phyloP scores from a whole-genome alignment of 2,329 filamentous ascomycete genomes.

The Aspergillus aculeatinus region DNA sequence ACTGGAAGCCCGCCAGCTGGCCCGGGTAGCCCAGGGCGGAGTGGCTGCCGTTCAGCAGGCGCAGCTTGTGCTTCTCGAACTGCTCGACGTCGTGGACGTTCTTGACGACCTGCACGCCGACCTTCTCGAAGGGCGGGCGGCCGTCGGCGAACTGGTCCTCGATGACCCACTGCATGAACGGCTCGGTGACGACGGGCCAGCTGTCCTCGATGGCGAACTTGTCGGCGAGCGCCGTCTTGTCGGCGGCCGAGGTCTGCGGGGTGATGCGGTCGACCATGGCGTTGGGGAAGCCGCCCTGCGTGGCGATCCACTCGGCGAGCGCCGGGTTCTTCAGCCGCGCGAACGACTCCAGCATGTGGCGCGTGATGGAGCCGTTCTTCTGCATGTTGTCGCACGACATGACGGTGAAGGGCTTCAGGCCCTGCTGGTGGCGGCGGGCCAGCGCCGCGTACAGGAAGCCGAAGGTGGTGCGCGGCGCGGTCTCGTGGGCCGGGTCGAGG shows the following conservation, averaged over 20 bases:
- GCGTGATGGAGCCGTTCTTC: slow-evolving; percentile 56
- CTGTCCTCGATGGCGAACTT: slow-evolving; percentile 51
- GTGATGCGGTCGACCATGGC: slow-evolving; percentile 59
- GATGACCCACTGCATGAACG: slow-evolving; percentile 58
- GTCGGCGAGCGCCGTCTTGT: slow-evolving; percentile 48
- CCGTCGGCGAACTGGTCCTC: slow-evolving; percentile 55
- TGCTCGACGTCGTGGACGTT: slow-evolving; percentile 54
- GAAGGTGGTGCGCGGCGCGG: slow-evolving; percentile 50
- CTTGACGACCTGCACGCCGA: slow-evolving; percentile 54
- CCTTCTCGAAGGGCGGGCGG: slow-evolving; percentile 54
- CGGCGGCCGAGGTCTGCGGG: slow-evolving; percentile 48
- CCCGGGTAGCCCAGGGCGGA: slow-evolving; percentile 54
- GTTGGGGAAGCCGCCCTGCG: slow-evolving; percentile 54
- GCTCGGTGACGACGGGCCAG: slow-evolving; percentile 58
- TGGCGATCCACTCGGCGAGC: slow-evolving; percentile 51
- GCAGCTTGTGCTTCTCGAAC: slow-evolving; percentile 59
- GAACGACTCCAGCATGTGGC: slow-evolving; percentile 53
- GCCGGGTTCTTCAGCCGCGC: slow-evolving; percentile 49
- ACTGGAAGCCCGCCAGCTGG: slow-evolving; percentile 54
- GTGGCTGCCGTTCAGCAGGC: slow-evolving; percentile 55
- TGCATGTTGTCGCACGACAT: slow-evolving; percentile 60
- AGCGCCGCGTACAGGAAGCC: slow-evolving; percentile 56
- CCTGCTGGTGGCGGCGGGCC: slow-evolving; percentile 46
- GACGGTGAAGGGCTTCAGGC: slow-evolving; percentile 55
- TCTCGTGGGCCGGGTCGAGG: slow-evolving; percentile 44